These are phyloP conservation scores for Podospora anserina DNA, from an alignment of 495 filamentous ascomycete genomes.

Conservation along the genomic window DNA sequence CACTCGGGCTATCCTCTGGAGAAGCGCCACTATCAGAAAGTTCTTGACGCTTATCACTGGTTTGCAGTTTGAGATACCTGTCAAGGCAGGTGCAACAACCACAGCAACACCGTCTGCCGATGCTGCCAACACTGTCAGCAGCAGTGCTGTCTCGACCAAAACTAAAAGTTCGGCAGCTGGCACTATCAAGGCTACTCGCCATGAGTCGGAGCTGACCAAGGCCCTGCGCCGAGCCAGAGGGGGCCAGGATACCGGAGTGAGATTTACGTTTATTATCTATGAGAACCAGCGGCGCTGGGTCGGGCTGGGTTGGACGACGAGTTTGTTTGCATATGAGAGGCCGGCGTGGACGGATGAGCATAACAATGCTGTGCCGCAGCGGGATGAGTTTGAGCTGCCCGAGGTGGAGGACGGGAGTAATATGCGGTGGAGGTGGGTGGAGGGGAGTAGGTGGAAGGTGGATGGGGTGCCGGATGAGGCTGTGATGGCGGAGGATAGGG, in stretches of 20 bases:
- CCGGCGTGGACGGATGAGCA: constrained; percentile 95
- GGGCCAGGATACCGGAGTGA: constrained; percentile 65
- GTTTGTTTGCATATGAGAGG: constrained; percentile 82
- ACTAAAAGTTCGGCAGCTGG: constrained; percentile 17
- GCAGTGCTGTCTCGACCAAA: constrained; percentile 13
- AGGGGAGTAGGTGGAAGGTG: constrained; percentile 78
- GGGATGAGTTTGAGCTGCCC: constrained; percentile 80
- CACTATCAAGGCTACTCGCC: constrained; percentile 8
- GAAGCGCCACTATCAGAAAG: constrained; percentile 69
- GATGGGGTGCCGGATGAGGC: constrained; percentile 66
- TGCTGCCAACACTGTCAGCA: background rate
- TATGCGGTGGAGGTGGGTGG: constrained; percentile 86
- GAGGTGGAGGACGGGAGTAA: constrained; percentile 73
- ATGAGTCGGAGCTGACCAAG: constrained; percentile 40
- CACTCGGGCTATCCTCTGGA: constrained; percentile 84
- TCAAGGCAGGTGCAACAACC: constrained; percentile 18
- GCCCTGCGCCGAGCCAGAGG: constrained; percentile 34
- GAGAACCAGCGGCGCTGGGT: constrained; percentile 97
- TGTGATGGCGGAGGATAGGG: constrained; percentile 36
- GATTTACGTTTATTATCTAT: constrained; percentile 92
- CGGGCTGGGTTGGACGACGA: constrained; percentile 91
- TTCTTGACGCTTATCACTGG: constrained; percentile 70
- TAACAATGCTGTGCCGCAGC: constrained; percentile 71
- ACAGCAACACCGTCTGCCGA: background rate
- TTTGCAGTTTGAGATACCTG: constrained; percentile 58